Conservation (phyloP, 805 yeast species). For the Wickerhamomyces tratensis region DNA sequence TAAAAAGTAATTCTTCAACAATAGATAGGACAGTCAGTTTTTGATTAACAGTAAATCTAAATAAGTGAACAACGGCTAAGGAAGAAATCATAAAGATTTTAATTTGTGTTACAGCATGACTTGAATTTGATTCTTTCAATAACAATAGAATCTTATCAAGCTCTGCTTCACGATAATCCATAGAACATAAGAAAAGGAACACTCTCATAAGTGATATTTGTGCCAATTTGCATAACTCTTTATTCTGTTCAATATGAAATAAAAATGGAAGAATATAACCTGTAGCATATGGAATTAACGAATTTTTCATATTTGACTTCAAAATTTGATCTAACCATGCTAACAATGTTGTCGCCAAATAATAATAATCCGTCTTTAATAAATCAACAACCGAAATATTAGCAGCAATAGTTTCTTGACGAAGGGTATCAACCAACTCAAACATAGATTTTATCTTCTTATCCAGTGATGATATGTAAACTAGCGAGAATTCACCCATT, state of each 20-base stretch:
- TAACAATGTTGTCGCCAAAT: constrained; percentile 53
- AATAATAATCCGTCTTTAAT: constrained; percentile 50
- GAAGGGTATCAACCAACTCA: constrained; percentile 29
- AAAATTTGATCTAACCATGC: constrained; percentile 36
- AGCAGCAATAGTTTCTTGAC: constrained; percentile 15
- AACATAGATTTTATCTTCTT: constrained; percentile 33
- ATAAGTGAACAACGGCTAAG: constrained; percentile 33
- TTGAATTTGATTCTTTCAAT: neutral
- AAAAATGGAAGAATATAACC: constrained; percentile 59
- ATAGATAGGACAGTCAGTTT: constrained; percentile 39
- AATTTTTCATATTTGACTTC: constrained; percentile 16
- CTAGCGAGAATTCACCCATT: constrained; percentile 25
- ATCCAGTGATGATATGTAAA: constrained; percentile 22
- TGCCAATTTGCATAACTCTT: constrained; percentile 74
- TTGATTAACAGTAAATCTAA: constrained; percentile 39
- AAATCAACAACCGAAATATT: constrained; percentile 43
- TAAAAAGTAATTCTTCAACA: constrained; percentile 44
- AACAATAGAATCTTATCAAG: too few species aligned
- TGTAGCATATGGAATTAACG: constrained; percentile 40
- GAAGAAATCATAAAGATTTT: too few species aligned
- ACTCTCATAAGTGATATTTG: constrained; percentile 5
- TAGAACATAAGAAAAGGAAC: neutral
- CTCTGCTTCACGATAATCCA: neutral
- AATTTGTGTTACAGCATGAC: neutral
- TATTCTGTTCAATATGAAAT: constrained; percentile 50